Percentiles rank a stretch among this genome's conserved stretches.
phyloP scores from a whole-genome alignment of 164 flowering plant genomes.

The Nymphaea thermarum region DNA sequence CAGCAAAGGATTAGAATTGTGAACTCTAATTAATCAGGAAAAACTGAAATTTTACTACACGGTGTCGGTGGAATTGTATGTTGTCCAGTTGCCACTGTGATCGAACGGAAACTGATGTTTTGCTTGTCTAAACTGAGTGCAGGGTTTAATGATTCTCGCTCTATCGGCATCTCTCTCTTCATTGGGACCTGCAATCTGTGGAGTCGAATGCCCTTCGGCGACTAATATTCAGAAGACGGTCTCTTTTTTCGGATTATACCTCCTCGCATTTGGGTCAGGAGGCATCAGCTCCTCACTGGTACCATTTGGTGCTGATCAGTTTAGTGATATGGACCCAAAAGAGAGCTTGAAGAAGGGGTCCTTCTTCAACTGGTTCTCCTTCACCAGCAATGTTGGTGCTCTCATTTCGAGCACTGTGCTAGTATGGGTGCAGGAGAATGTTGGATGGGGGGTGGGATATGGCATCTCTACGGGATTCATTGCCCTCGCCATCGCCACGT shows the following conservation, averaged over 20 bases:
- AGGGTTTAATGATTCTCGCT: constrained; percentile 64
- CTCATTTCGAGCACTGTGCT: constrained; percentile 46
- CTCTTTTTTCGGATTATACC: constrained; percentile 54
- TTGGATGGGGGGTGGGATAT: constrained; percentile 69
- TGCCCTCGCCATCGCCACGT: constrained; percentile 44
- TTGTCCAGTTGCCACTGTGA: too few species aligned
- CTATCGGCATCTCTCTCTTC: constrained; percentile 54
- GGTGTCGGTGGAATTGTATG: too few species aligned
- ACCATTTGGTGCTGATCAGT: constrained; percentile 69
- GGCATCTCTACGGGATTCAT: constrained; percentile 66
- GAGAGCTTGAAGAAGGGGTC: constrained; percentile 56
- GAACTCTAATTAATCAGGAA: not conserved
- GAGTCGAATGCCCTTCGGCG: constrained; percentile 38
- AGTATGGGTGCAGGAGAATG: constrained; percentile 62
- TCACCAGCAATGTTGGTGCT: constrained; percentile 59
- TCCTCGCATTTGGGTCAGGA: constrained; percentile 61
- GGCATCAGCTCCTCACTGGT: constrained; percentile 59
- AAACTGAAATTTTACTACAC: not conserved
- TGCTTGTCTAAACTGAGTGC: not conserved
- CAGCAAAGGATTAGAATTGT: too few species aligned
- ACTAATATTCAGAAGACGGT: constrained; percentile 41
- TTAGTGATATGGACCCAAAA: constrained; percentile 50
- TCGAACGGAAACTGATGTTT: not conserved
- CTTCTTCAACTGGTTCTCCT: constrained; percentile 68
- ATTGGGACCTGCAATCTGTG: constrained; percentile 38